phyloP scores from a whole-genome alignment of 805 yeast species.

The Candida bentonensis region DNA sequence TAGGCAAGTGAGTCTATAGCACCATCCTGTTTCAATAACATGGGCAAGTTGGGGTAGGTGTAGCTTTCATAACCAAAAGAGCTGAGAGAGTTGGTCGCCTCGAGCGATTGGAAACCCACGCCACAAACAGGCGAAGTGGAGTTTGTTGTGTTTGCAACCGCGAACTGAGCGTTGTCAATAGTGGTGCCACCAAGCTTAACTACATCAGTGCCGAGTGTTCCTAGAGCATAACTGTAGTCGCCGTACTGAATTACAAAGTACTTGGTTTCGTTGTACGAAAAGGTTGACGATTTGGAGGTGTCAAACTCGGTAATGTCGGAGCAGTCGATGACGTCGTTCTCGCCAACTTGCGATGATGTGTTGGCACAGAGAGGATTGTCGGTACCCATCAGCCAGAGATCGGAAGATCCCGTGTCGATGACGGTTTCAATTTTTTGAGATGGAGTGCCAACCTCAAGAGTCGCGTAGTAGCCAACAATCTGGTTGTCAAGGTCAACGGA shows the following conservation, averaged over 20 bases:
- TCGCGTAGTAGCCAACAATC: constrained; percentile 17
- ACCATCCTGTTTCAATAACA: constrained; percentile 36
- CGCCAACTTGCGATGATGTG: not conserved
- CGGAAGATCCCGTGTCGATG: constrained; percentile 68
- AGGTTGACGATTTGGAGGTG: constrained; percentile 16
- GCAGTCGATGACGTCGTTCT: not conserved
- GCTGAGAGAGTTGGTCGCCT: constrained; percentile 8
- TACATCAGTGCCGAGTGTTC: constrained; percentile 45
- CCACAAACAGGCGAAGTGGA: constrained; percentile 32
- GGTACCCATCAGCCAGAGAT: constrained; percentile 46
- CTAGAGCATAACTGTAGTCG: constrained; percentile 31
- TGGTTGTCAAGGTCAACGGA: constrained; percentile 14
- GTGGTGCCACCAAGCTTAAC: constrained; percentile 34
- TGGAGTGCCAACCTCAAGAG: constrained; percentile 39
- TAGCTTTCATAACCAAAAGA: constrained; percentile 1
- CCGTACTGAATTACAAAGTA: constrained; percentile 28
- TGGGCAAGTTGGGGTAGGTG: constrained; percentile 50
- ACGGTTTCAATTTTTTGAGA: constrained; percentile 37
- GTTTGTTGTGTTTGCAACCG: constrained; percentile 51
- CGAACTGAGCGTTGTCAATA: constrained; percentile 41
- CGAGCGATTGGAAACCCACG: constrained; percentile 20
- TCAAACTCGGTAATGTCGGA: constrained; percentile 14
- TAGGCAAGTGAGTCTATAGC: constrained; percentile 29
- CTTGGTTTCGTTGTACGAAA: constrained; percentile 16
- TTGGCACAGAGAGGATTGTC: constrained; percentile 30